Base-by-base conservation (phyloP, 805 yeast species). In the Nakazawaea wyomingensis region DNA sequence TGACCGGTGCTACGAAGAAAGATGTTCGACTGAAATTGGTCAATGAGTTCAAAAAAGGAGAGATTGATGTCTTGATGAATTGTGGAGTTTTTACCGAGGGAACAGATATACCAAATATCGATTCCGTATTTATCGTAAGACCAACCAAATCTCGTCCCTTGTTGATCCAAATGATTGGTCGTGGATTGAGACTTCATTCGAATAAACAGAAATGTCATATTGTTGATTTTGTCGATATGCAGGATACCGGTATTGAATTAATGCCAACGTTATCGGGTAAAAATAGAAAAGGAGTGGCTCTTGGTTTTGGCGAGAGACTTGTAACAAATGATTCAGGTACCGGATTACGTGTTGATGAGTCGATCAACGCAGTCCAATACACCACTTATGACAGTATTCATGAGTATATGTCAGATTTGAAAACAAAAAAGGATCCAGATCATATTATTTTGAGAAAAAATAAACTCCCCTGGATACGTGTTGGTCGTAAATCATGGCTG, bases 21-120 rank as follows among this genome's bases (percentile, higher is more conserved):
- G 54, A 57, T 5, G 78, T 73, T 32, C 66, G 97, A 32, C 71
- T 64, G 13, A 54, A 59, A 2, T 67, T 78, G 0, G 61, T 89
- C 2, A 60, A 65, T 5, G 80, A 74, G 28, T 91, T 90, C 56
- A 72, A 69, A 47, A 51, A 62, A 0, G 89, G 93, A 0, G 56
- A 70, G 13, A 68, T 86, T 16, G 77, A 82, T 4, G 95, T 91
- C 0, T 61, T 90, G 24, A 73, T 93, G 64, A 91, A 91, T 55
- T 93, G 96, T 57, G 87, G 85, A 14, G 86, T 90, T 5, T 82
- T 91, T 52, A 90, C 96, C 0, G 98, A 90, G 59, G 98, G 98
- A 0, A 88, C 97, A 0, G 97, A 90, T 62, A 80, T 91, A 16
- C 97, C 97, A 3, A 80, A 80, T 48, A 83, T 89, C 44, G 97